Evolutionary conservation across 2,329 filamentous ascomycete species (phyloP).

Genomic region (Aspergillus proliferans): DNA sequence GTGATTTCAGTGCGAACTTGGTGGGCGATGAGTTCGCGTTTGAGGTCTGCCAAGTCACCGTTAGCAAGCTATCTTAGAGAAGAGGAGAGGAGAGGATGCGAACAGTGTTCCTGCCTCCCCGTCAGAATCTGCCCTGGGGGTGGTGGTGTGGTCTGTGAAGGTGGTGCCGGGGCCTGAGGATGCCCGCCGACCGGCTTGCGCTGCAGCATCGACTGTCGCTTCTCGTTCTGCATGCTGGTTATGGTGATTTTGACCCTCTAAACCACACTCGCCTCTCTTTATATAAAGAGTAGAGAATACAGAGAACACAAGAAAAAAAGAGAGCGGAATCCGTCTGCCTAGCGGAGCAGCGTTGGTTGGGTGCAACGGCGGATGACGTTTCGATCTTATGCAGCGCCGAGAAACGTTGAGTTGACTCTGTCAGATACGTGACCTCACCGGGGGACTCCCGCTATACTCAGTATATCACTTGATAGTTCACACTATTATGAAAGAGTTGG

Average conservation of each 20-base stretch:
- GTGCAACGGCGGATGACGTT: not conserved
- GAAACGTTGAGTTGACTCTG: not conserved
- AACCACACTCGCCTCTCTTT: no score
- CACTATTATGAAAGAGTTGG: no score
- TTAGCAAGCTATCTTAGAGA: constrained; percentile 5
- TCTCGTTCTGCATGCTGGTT: not conserved
- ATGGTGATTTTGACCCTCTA: no score
- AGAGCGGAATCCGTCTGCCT: not conserved
- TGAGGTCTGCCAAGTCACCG: constrained; percentile 61
- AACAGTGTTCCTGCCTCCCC: constrained; percentile 97
- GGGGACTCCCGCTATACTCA: no score
- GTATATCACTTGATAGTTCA: no score
- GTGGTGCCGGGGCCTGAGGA: not conserved
- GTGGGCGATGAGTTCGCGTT: constrained; percentile 84
- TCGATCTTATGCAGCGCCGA: not conserved
- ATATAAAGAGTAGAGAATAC: no score
- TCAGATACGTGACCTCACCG: no score
- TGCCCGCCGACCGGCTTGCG: constrained; percentile 8
- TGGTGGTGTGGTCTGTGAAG: constrained; percentile 23
- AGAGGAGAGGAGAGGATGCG: constrained; percentile 22
- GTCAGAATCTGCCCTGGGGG: constrained; percentile 63
- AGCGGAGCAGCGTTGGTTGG: not conserved
- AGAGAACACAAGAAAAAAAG: not conserved
- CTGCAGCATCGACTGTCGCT: not conserved
- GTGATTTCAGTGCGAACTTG: constrained; percentile 86